Conservation (phyloP, 495 filamentous ascomycete genomes). For the Cercophora newfieldiana region DNA sequence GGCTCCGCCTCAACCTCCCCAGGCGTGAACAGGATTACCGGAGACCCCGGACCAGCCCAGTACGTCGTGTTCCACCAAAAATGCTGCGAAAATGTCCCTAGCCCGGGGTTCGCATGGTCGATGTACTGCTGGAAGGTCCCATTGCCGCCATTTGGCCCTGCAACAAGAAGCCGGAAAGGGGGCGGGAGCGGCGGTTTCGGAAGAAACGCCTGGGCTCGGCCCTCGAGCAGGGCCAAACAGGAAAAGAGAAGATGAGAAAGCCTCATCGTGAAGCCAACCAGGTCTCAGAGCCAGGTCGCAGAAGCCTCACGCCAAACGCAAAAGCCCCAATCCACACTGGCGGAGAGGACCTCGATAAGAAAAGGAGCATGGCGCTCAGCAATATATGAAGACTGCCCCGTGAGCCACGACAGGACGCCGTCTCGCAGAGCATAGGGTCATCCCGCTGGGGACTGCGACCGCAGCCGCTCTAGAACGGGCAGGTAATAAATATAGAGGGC, state of each 20-base stretch:
- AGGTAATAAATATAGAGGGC: not conserved
- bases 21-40: conserved; percentile 58
- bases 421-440: not conserved
- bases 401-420: not conserved
- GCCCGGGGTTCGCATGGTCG: conserved; percentile 51
- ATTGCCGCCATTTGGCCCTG: conserved; percentile 20
- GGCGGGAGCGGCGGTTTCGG: not conserved
- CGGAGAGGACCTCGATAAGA: not conserved
- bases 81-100: conserved; percentile 57
- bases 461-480: not conserved
- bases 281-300: not conserved
- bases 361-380: not conserved
- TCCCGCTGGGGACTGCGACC: not conserved
- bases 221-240: not conserved
- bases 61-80: conserved; percentile 53
- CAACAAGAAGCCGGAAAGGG: not conserved
- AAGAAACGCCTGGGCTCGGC: not conserved
- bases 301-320: not conserved
- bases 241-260: not conserved
- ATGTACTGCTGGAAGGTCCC: conserved; percentile 53
- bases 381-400: not conserved
- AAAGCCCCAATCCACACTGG: not conserved
- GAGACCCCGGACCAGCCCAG: conserved; percentile 57
- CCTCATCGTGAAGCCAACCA: not conserved
- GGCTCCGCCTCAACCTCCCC: conserved; percentile 53